Percentiles rank a stretch among this genome's conserved stretches.
Conservation (phyloP, 164 flowering plant genomes). For the Sedum album region DNA sequence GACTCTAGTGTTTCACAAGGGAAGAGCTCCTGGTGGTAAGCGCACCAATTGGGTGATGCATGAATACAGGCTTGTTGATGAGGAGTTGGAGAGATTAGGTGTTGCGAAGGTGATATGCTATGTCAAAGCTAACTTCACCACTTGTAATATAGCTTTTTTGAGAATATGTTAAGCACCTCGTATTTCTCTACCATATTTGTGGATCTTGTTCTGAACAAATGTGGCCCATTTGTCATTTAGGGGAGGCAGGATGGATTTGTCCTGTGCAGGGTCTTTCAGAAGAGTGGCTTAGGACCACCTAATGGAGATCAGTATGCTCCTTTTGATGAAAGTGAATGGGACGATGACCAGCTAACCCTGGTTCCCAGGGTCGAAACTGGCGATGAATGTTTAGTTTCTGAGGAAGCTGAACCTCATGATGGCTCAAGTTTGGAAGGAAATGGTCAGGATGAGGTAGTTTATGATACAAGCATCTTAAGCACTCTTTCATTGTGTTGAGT, state of each 20-base stretch:
- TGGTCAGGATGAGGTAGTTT: conserved; percentile 9
- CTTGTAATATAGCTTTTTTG: not conserved
- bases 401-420: conserved; percentile 21
- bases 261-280: conserved; percentile 54
- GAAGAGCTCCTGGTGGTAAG: conserved; percentile 48
- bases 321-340: conserved; percentile 58
- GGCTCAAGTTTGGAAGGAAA: conserved; percentile 16
- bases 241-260: conserved; percentile 44
- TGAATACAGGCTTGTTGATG: conserved; percentile 41
- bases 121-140: not conserved
- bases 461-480: not conserved
- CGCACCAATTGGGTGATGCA: conserved; percentile 59
- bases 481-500: not conserved
- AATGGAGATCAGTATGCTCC: conserved; percentile 54
- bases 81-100: conserved; percentile 15
- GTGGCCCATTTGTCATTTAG: conserved; percentile 10
- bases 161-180: not conserved
- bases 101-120: not conserved
- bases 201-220: not conserved
- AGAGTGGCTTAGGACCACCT: conserved; percentile 52
- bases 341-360: conserved; percentile 25
- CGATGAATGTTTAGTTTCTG: conserved; percentile 18
- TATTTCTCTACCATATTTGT: not conserved
- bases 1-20: conserved; percentile 48
- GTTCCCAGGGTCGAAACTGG: conserved; percentile 29